Evolutionary conservation across 2,329 filamentous ascomycete genomes (phyloP), one percentile per base, ranked within the genome.

Genomic region (Fusarium setosum): DNA sequence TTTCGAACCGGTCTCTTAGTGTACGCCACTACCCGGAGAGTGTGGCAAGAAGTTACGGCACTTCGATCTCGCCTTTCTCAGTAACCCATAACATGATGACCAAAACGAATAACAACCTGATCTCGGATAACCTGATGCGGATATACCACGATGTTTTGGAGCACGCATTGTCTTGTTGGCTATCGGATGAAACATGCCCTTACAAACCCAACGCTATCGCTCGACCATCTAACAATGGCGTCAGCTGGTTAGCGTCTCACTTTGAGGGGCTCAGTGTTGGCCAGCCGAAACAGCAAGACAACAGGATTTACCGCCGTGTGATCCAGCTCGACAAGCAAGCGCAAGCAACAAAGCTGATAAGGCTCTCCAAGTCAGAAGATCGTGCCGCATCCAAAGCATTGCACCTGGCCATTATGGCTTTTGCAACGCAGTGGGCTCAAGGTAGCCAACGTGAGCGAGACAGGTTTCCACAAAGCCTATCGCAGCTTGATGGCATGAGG

Each of bases 61-160:
- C 71, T 20, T 73, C 71, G 5, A 71, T 73, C 12, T 73, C 71
- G 9, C 71, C 71, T 3, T 73, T 72, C 32, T 73, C 71, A 18
- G 65, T 65, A n/a, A 63, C 67, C 31, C 67, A 73, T 21, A 59
- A 60, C 17, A 73, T 73, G 71, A 59, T 63, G 49, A 63, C 67
- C 5, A 72, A 65, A 32, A 73, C 70, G 17, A 73, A 73, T 55
- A 73, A 71, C 58, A 61, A 59, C 24, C 45, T 73, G n/a, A 73
- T 73, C 8, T 69, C 71, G 24, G 71, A 73, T 17, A 73, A 72
- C 20, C 34, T 72, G 6, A 72, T 72, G 70, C 61, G 70, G 41
- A 81, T 86, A 31, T 86, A 86, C 67, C 84, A 86, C 63, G 83
- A 86, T 61, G 84, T 83, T 26, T 76, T 86, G 63, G 84, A 86